Evolutionary conservation across 2,329 filamentous ascomycete species (phyloP), one percentile per base, ranked within the genome.

Genomic region (Cryphonectria parasitica): DNA sequence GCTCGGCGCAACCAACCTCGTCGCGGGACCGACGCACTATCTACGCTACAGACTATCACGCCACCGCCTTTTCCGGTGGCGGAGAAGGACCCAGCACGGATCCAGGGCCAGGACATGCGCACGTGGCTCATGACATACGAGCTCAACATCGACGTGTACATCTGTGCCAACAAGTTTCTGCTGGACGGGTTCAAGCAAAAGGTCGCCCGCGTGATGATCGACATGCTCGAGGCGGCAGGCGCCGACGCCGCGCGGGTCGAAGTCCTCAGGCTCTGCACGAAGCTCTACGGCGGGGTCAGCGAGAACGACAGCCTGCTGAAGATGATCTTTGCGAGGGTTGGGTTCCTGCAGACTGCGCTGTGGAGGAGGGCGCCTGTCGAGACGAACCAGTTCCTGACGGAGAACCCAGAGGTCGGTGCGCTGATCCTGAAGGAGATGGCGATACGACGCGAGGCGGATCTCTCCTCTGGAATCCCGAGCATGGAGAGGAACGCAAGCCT

Each of bases 241-340:
- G 74, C 80, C 7, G 82, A 83, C 66, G 82, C 81, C 2, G 82
- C 83, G 41, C 78, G 80, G 54, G 79, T 81, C 28, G 82, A 83
- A 56, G 82, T 86, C 6, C 77, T 86, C 28, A 75, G 77, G 66
- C 78, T 84, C 15, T 86, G 83, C 74, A 77, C 76, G 22, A 83
- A 80, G 73, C 78, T 86, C 15, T 81, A 82, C 73, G 75, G 78
- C 64, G 83, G 82, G 8, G 79, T 86, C n/a, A 80, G 81, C 49
- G 79, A 82, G 69, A 76, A 77, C 13, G 84, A 86, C 69, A 75
- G 76, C 0, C 75, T 86, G 56, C 78, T 86, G 64, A 83, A 80
- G 71, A 86, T 86, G 82, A 75, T 86, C 17, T 82, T 85, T 73
- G 83, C 84, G 10, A 78, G 84, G 49, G 80, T 85, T 7, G 84